Conservation (phyloP, 305 asterid species). For the Withania somnifera region DNA sequence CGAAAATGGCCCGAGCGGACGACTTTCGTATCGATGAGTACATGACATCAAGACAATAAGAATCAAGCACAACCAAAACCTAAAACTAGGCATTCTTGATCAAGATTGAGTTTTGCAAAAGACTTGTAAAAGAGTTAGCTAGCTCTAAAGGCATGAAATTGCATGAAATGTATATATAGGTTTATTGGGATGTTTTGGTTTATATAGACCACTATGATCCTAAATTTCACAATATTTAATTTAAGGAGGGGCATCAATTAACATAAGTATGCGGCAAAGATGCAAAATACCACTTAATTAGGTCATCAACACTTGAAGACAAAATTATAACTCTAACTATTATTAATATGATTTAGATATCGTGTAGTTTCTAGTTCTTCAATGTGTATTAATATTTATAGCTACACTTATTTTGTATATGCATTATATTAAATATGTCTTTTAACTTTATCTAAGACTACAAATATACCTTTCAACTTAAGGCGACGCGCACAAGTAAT, state of each 20-base stretch:
- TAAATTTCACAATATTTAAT: conserved; percentile 1
- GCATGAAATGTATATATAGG: conserved; percentile 2
- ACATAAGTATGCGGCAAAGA: background rate
- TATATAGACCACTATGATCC: conserved; percentile 17
- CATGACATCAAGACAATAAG: conserved; percentile 13
- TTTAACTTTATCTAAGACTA: no score
- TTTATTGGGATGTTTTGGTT: conserved; percentile 3
- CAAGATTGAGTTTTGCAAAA: background rate
- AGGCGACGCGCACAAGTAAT: no score
- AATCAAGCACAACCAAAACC: conserved; percentile 12
- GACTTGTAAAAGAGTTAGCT: background rate
- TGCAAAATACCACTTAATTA: background rate
- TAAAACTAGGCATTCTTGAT: conserved; percentile 22
- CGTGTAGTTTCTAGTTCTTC: no score
- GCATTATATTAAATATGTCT: no score
- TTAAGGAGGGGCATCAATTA: conserved; percentile 3
- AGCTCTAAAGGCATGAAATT: background rate
- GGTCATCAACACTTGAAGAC: background rate
- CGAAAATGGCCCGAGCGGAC: background rate
- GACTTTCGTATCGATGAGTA: background rate
- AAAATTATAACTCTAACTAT: background rate
- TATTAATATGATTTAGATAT: no score
- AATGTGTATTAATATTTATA: no score
- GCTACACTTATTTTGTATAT: no score
- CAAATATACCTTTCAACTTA: no score